Conservation (phyloP, 768 basidiomycete genomes). For the Boletellus emodensis region DNA sequence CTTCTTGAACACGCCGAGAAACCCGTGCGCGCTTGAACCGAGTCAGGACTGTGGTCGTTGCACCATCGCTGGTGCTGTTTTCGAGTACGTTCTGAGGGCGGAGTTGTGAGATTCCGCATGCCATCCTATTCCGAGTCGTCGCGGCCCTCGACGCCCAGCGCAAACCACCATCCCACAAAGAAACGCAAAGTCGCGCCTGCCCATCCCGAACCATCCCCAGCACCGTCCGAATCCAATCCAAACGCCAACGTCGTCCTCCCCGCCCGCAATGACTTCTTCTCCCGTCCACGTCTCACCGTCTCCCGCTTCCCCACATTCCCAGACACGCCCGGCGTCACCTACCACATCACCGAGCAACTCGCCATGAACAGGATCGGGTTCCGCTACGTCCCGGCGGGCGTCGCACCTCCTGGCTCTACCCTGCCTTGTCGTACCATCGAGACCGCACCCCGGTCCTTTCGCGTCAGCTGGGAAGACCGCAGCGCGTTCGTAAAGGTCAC, state of each 20-base stretch:
- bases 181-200: conserved; percentile 56
- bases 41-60: no score
- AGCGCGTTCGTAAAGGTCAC: conserved; percentile 76
- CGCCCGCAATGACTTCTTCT: conserved; percentile 64
- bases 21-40: no score
- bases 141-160: conserved; percentile 32
- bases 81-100: no score
- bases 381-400: conserved; percentile 77
- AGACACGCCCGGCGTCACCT: conserved; percentile 50
- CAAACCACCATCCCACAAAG: conserved; percentile 19
- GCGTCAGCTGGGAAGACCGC: conserved; percentile 90
- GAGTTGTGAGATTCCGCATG: neutral
- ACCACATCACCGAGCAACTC: conserved; percentile 64
- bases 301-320: conserved; percentile 72
- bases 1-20: no score
- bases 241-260: conserved; percentile 48
- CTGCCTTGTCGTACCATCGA: conserved; percentile 78
- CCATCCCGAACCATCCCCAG: conserved; percentile 45
- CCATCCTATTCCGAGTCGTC: conserved; percentile 28
- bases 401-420: conserved; percentile 53
- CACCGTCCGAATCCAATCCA: conserved; percentile 60
- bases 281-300: conserved; percentile 65
- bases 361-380: conserved; percentile 75
- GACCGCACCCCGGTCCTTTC: conserved; percentile 61
- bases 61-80: no score